These are phyloP conservation scores for Aspergillus taichungensis DNA, from an alignment of 495 filamentous ascomycete genomes.

Conservation along the genomic window DNA sequence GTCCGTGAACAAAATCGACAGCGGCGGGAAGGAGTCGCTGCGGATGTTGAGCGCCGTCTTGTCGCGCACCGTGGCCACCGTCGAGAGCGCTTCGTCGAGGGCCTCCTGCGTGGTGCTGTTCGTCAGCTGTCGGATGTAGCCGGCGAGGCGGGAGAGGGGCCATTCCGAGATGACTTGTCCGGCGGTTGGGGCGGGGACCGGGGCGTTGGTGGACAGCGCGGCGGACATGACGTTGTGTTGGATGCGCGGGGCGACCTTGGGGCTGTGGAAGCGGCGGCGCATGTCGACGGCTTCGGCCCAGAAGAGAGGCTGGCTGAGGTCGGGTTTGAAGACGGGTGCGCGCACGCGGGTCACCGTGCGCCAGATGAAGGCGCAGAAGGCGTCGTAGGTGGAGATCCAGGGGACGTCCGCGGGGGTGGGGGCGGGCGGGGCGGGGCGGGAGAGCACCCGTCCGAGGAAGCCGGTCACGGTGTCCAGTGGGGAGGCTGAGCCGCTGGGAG, in stretches of 20 bases:
- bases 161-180: constrained; percentile 26
- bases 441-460: too few relatives aligned
- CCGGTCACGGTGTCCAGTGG: too few relatives aligned
- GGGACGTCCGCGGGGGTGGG: constrained; percentile 13
- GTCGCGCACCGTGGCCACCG: constrained; percentile 28
- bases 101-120: constrained; percentile 23
- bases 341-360: constrained; percentile 25
- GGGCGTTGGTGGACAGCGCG: constrained; percentile 10
- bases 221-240: constrained; percentile 30
- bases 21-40: constrained; percentile 10
- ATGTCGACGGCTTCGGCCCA: constrained; percentile 33
- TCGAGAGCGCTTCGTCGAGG: constrained; percentile 17
- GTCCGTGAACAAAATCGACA: constrained; percentile 18
- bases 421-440: too few relatives aligned
- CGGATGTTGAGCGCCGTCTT: constrained; percentile 21
- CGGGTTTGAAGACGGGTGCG: constrained; percentile 20
- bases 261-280: constrained; percentile 24
- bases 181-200: constrained; percentile 11
- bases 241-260: constrained; percentile 18
- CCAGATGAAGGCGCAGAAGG: constrained; percentile 28
- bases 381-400: constrained; percentile 33
- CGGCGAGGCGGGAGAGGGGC: constrained; percentile 26
- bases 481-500: too few relatives aligned
- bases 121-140: constrained; percentile 29
- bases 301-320: constrained; percentile 14